Conservation (phyloP, 2,329 filamentous ascomycete genomes). For the Diplodia scrobiculata region DNA sequence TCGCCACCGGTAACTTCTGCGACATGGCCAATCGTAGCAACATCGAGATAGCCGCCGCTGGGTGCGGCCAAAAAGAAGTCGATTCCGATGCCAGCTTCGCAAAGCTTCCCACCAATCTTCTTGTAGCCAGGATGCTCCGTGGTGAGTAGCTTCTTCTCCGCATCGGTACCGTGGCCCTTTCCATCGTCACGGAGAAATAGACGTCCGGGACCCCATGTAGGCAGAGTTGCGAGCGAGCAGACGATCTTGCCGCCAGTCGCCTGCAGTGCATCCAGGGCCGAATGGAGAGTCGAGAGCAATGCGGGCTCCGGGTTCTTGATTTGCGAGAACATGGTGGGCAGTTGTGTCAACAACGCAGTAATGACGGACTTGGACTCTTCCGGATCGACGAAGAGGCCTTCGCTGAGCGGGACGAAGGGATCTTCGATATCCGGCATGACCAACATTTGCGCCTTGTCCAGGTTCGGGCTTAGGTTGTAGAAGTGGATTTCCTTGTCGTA, state of each 20-base stretch:
- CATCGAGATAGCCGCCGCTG: conserved; percentile 85
- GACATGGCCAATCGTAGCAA: conserved; percentile 88
- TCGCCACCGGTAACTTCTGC: conserved; percentile 90
- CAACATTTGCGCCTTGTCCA: conserved; percentile 94
- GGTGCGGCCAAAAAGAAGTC: conserved; percentile 96
- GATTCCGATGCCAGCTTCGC: conserved; percentile 79
- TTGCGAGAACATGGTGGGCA: conserved; percentile 83
- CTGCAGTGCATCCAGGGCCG: conserved; percentile 79
- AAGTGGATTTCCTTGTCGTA: conserved; percentile 98
- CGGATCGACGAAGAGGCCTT: conserved; percentile 92
- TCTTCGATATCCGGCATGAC: conserved; percentile 98
- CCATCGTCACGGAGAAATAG: conserved; percentile 85
- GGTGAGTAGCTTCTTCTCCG: conserved; percentile 86
- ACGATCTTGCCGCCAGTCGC: conserved; percentile 90
- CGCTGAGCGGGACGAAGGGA: conserved; percentile 87
- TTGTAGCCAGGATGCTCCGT: conserved; percentile 88
- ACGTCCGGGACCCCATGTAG: conserved; percentile 86
- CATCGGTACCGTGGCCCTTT: conserved; percentile 81
- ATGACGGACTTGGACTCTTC: conserved; percentile 87
- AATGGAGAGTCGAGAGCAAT: conserved; percentile 78
- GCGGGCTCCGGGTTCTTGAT: conserved; percentile 91
- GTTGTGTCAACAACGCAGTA: conserved; percentile 75
- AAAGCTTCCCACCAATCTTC: conserved; percentile 84
- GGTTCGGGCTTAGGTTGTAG: conserved; percentile 81
- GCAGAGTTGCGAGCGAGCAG: conserved; percentile 81